Conservation (phyloP, 345 rosid species). For the Noccaea caerulescens region DNA sequence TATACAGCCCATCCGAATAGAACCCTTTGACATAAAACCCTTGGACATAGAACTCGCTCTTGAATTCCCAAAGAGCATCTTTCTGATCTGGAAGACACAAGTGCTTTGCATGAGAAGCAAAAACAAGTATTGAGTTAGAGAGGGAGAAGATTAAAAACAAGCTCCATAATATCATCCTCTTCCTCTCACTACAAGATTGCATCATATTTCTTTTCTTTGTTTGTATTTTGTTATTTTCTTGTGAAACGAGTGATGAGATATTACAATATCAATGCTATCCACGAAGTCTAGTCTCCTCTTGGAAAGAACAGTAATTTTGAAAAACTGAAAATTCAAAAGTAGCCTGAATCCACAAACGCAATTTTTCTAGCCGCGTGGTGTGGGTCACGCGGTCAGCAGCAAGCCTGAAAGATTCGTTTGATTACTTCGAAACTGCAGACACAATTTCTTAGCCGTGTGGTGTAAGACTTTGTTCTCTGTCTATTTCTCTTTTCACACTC, state of each 20-base stretch:
- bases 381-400: neutral
- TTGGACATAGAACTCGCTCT: slow-evolving; percentile 3
- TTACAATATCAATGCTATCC: neutral
- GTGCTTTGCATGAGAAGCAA: neutral
- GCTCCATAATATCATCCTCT: neutral
- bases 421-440: too few relatives aligned
- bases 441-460: neutral
- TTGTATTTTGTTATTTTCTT: neutral
- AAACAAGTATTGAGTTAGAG: neutral
- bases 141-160: neutral
- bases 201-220: neutral
- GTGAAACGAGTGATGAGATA: neutral
- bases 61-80: slow-evolving; percentile 29
- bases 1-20: too few relatives aligned
- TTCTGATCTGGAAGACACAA: neutral
- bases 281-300: neutral
- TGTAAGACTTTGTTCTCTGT: neutral
- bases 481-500: neutral
- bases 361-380: neutral
- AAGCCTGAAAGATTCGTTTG: neutral
- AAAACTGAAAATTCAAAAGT: neutral
- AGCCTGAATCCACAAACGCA: too few relatives aligned
- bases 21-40: too few relatives aligned
- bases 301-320: too few relatives aligned
- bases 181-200: neutral